phyloP scores from a whole-genome alignment of 192 early-diverging fungal species.

The Rhizophagus prolifer region DNA sequence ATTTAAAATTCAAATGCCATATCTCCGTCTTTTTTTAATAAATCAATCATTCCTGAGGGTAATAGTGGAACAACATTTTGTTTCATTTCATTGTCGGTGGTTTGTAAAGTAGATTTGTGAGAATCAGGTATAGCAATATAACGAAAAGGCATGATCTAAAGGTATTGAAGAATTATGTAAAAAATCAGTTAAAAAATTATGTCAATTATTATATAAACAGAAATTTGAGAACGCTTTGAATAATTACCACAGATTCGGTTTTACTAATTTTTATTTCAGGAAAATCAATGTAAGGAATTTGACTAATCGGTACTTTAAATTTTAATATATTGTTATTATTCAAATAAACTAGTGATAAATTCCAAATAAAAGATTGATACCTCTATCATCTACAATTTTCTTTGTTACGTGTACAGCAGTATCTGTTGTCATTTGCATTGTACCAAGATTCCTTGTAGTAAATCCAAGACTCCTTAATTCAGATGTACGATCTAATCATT shows the following conservation, averaged over 20 bases:
- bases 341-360: neutral
- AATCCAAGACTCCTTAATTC: slow-evolving; percentile 70
- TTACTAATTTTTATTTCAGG: slow-evolving; percentile 70
- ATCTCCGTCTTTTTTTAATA: slow-evolving; percentile 73
- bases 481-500: slow-evolving; percentile 49
- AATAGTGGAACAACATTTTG: slow-evolving; percentile 49
- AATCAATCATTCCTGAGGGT: slow-evolving; percentile 72
- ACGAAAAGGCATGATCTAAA: slow-evolving; percentile 71
- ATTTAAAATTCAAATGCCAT: slow-evolving; percentile 43
- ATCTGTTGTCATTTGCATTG: slow-evolving; percentile 85
- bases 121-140: slow-evolving; percentile 55
- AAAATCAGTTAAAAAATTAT: neutral
- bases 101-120: slow-evolving; percentile 33
- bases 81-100: slow-evolving; percentile 35
- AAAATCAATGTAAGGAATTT: slow-evolving; percentile 70
- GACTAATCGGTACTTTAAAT: slow-evolving; percentile 49
- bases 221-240: neutral
- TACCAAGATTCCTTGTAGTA: slow-evolving; percentile 67
- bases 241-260: slow-evolving; percentile 58
- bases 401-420: slow-evolving; percentile 76
- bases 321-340: neutral
- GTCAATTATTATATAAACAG: neutral
- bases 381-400: slow-evolving; percentile 61
- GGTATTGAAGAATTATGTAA: neutral
- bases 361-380: slow-evolving; percentile 30